Conservation (phyloP, 257 asterid species). For the Ehretia macrophylla region DNA sequence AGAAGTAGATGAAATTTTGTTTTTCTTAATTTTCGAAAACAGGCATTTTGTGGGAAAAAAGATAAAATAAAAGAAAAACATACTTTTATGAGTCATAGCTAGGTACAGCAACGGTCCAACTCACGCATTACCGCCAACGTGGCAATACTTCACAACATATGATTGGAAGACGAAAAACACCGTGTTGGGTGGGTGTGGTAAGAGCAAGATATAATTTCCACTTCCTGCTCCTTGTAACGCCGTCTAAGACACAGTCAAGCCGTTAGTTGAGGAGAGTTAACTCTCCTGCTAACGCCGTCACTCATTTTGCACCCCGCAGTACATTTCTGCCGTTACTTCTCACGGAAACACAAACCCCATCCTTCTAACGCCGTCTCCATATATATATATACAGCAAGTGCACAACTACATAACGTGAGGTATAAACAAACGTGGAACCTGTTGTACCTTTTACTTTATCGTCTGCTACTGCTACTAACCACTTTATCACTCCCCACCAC, state of each 20-base stretch:
- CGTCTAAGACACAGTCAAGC: constrained; percentile 10
- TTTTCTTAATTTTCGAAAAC: neutral
- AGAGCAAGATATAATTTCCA: too few relatives aligned
- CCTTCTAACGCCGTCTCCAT: constrained; percentile 9
- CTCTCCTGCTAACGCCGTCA: constrained; percentile 5
- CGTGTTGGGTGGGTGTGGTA: too few relatives aligned
- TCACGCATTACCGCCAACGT: neutral
- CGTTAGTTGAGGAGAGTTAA: neutral
- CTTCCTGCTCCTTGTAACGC: constrained; percentile 7
- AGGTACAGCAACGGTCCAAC: neutral
- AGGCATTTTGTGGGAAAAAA: neutral
- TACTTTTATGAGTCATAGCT: neutral
- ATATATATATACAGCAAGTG: neutral
- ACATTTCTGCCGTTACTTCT: neutral
- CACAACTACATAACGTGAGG: neutral
- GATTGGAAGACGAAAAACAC: too few relatives aligned
- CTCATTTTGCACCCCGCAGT: neutral
- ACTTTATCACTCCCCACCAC: constrained; percentile 29
- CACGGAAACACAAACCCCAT: constrained; percentile 1
- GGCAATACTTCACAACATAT: neutral
- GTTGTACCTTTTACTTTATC: constrained; percentile 32
- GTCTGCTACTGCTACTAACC: constrained; percentile 32
- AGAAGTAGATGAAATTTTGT: too few relatives aligned
- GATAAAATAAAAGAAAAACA: too few relatives aligned
- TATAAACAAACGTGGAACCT: constrained; percentile 6